A percentile compares a stretch with the other conserved stretches of the same genome.
Conservation (phyloP, 2,329 filamentous ascomycete species). For the Pseudogymnoascus sp. region DNA sequence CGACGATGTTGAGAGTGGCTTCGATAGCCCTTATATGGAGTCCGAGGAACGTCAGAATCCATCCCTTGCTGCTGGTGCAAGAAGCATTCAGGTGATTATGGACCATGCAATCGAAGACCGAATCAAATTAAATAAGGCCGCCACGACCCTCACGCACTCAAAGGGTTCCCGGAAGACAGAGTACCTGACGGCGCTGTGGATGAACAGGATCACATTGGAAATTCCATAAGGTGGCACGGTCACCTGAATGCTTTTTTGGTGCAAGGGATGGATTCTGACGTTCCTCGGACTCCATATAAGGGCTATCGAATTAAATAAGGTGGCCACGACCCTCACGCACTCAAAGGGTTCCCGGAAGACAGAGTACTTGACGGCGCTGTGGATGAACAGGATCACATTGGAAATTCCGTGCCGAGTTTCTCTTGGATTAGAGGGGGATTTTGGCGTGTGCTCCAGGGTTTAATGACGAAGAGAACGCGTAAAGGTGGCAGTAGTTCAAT, state of each 20-base stretch:
- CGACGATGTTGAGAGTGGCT: neutral
- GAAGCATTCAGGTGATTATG: neutral
- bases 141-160: neutral
- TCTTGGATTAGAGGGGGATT: too few species aligned
- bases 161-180: neutral
- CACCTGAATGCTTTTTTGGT: too few species aligned
- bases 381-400: neutral
- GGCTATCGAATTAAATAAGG: constrained; percentile 1
- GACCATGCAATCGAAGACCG: neutral
- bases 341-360: neutral
- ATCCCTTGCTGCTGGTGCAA: neutral
- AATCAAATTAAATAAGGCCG: neutral
- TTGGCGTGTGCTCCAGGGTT: too few species aligned
- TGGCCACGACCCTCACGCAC: neutral
- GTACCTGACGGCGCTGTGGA: neutral
- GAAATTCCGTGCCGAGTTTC: too few species aligned
- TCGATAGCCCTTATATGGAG: constrained; percentile 1
- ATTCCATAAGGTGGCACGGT: too few species aligned
- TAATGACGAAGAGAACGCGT: too few species aligned
- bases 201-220: neutral
- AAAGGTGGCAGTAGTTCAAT: too few species aligned
- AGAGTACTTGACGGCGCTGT: neutral
- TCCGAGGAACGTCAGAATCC: neutral
- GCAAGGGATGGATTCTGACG: too few species aligned
- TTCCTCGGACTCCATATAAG: too few species aligned